These are phyloP conservation scores for Ligustrum vulgare DNA, from an alignment of 257 asterid genomes.

Conservation along the genomic window DNA sequence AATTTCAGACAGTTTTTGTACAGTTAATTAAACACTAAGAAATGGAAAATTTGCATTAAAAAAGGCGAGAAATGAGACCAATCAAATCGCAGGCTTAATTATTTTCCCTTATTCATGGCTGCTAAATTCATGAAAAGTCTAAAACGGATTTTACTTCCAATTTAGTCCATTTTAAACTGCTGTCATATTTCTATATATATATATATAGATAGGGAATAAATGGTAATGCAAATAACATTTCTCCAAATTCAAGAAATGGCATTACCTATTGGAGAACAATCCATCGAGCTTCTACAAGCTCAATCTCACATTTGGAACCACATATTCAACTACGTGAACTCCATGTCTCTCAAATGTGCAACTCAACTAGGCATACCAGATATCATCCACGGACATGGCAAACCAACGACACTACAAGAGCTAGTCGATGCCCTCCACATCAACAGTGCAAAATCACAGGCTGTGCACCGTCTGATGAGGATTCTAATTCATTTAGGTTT, in stretches of 20 bases:
- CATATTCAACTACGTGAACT: neutral
- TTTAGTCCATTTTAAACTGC: too few species aligned
- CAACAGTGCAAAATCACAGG: conserved; percentile 19
- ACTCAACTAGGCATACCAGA: neutral
- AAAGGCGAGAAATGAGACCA: too few species aligned
- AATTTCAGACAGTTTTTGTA: too few species aligned
- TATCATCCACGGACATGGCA: neutral
- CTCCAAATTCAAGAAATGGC: neutral
- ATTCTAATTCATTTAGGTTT: conserved; percentile 3
- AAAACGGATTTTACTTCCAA: too few species aligned
- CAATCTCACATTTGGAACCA: neutral
- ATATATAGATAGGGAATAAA: too few species aligned
- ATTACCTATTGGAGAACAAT: neutral
- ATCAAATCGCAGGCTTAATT: too few species aligned
- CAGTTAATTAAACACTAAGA: too few species aligned
- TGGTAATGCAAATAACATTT: too few species aligned
- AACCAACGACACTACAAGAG: neutral
- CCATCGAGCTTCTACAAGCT: neutral
- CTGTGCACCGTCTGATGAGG: conserved; percentile 14
- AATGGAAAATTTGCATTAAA: too few species aligned
- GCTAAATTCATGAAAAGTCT: too few species aligned
- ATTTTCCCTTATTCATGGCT: too few species aligned
- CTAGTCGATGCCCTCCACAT: conserved; percentile 10
- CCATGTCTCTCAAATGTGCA: neutral
- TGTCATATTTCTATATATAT: too few species aligned